phyloP scores from a whole-genome alignment of 176 grass and related monocot genomes.

The barley (Hordeum vulgare) region MorexV3_pseudomolecules_assembly NC_058521.1:600590980-600591479 shows the following conservation, averaged over 20 bases:
- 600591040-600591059: too few species aligned
- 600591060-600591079: too few species aligned
- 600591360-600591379: not conserved
- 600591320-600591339: not conserved
- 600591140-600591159: too few species aligned
- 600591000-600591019: too few species aligned
- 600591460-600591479: constrained; percentile 48
- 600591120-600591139: too few species aligned
- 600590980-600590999: too few species aligned
- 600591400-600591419: not conserved
- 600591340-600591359: too few species aligned
- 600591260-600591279: not conserved
- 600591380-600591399: not conserved
- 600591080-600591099: too few species aligned
- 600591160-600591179: too few species aligned
- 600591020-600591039: too few species aligned
- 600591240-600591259: not conserved
- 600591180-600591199: not conserved
- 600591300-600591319: not conserved
- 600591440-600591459: constrained; percentile 41
- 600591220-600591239: not conserved
- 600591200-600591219: not conserved
- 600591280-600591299: not conserved
- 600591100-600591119: too few species aligned
- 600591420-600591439: constrained; percentile 27